Evolutionary conservation across 2,329 filamentous ascomycete species (phyloP), one percentile per base, ranked within the genome.

Genomic region (Aureobasidium uvarum): DNA sequence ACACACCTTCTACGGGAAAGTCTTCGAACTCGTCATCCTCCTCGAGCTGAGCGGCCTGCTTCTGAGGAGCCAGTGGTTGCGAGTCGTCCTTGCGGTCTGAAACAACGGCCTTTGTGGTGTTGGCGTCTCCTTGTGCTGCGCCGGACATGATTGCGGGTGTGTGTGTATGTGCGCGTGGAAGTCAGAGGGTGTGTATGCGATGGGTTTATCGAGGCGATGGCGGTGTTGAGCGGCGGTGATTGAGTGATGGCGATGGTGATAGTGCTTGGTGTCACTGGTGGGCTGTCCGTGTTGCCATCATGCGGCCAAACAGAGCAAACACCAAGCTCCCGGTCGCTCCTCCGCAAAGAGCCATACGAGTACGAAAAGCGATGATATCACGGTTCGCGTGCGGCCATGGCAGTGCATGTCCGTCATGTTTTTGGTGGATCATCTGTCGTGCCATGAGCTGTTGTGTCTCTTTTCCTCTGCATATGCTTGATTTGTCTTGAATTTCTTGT

Each of bases 21-120:
- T 99, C 95, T 77, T 99, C 95, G 74, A 99, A 99, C 81, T 99
- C 95, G 78, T 99, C 95, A 75, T 99, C 95, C 77, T 99, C 95
- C 78, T 96, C 95, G 33, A 98, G 84, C 66, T 90, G 85, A 39
- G 88, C 81, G 64, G 82, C 78, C 66, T 86, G 82, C 77, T 89
- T 89, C 75, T 87, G 81, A 73, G 86, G 81, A 70, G 82, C 81
- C 70, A 83, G 80, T 66, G 78, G 81, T 74, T 79, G 81, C 67
- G 76, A 72, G 41, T 79, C 74, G 69, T 79, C 69, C 60, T 73
- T 74, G 62, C 68, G 67, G 70, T 74, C 70, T 69, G 80, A 72
- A 74, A 72, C 75, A 63, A 73, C 71, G 62, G 77, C 75, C 74
- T 81, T 80, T 68, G 76, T 75, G 56, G 77, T 78, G 68, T 68